Evolutionary conservation across 371 early-diverging fungal species (phyloP).

Genomic region (Parasitella parasitica): DNA sequence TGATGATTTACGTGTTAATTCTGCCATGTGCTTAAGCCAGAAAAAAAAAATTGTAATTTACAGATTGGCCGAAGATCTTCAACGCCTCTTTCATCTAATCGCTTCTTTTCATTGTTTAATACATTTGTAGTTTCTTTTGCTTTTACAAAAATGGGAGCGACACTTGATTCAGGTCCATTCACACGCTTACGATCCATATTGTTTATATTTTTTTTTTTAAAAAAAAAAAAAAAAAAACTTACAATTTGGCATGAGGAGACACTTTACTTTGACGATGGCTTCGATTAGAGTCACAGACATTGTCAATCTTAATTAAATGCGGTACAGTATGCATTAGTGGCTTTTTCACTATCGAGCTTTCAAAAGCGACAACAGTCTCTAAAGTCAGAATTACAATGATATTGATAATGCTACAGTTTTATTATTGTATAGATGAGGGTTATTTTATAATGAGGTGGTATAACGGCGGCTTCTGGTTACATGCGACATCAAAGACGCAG

Average conservation of each 20-base stretch:
- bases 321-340: not conserved
- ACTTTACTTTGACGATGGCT: not conserved
- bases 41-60: slow-evolving; percentile 29
- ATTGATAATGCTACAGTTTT: not conserved
- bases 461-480: not conserved
- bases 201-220: not conserved
- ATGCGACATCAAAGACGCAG: not conserved
- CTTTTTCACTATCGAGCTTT: not conserved
- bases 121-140: slow-evolving; percentile 15
- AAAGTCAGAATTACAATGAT: not conserved
- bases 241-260: not conserved
- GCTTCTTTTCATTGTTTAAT: slow-evolving; percentile 35
- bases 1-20: not conserved
- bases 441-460: not conserved
- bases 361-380: not conserved
- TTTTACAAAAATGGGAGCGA: slow-evolving; percentile 60
- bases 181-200: slow-evolving; percentile 76
- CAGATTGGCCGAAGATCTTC: slow-evolving; percentile 67
- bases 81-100: slow-evolving; percentile 54
- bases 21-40: too few relatives aligned
- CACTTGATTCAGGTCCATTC: slow-evolving; percentile 73
- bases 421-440: too few relatives aligned
- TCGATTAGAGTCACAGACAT: not conserved
- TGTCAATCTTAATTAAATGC: too few relatives aligned
- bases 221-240: not conserved